phyloP scores from a whole-genome alignment of 257 asterid genomes.

The Lantana camara region DNA sequence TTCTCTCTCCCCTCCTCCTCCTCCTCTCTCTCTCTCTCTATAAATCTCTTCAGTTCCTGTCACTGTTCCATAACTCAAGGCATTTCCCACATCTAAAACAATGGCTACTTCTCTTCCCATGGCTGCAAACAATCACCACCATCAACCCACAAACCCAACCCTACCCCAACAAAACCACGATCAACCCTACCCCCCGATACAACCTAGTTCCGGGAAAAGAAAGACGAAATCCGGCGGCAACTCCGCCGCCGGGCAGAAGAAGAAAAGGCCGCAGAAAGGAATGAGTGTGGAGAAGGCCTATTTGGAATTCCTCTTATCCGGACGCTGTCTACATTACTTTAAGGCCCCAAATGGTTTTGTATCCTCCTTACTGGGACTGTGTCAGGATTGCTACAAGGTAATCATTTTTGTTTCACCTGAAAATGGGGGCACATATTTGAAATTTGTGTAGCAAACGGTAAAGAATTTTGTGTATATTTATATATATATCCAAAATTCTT shows the following conservation, averaged over 20 bases:
- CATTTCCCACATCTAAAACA: neutral
- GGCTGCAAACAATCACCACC: slow-evolving; percentile 35
- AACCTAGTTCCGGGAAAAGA: slow-evolving; percentile 39
- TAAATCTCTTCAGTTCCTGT: slow-evolving; percentile 1
- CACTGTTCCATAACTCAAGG: slow-evolving; percentile 27
- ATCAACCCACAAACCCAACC: slow-evolving; percentile 4
- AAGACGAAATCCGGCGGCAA: slow-evolving; percentile 24
- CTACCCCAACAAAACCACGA: slow-evolving; percentile 7
- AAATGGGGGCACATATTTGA: too few species aligned
- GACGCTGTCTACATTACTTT: slow-evolving; percentile 23
- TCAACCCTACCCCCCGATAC: slow-evolving; percentile 24
- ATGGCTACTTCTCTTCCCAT: slow-evolving; percentile 37
- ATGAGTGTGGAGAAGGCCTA: slow-evolving; percentile 77
- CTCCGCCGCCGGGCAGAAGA: slow-evolving; percentile 27
- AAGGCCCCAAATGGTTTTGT: slow-evolving; percentile 30
- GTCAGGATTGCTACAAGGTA: slow-evolving; percentile 60
- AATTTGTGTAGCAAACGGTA: too few species aligned
- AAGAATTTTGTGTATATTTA: too few species aligned
- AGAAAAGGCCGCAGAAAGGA: too few species aligned
- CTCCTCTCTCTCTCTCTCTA: slow-evolving; percentile 16
- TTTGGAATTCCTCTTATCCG: too few species aligned
- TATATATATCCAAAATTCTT: too few species aligned
- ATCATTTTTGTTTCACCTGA: neutral
- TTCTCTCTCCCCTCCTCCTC: slow-evolving; percentile 22
- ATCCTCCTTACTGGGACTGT: slow-evolving; percentile 31